Evolutionary conservation across 352 stramenopile genomes (phyloP).

Genomic region (Globisporangium recalcitrans): DNA sequence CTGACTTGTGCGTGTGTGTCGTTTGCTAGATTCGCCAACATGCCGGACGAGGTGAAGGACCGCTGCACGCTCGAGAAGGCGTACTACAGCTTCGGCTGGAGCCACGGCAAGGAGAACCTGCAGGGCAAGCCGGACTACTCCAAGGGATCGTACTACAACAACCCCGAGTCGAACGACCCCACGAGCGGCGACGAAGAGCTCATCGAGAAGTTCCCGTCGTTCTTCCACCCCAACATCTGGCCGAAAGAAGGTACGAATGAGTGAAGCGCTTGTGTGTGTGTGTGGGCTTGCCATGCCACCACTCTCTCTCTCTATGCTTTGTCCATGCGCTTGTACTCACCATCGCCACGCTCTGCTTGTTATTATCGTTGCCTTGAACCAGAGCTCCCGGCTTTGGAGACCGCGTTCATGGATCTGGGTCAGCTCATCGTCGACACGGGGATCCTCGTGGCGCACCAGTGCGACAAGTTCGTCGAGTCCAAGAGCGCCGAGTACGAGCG

Average conservation of each 20-base stretch:
- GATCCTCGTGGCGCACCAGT: slow-evolving; percentile 88
- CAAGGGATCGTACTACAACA: slow-evolving; percentile 97
- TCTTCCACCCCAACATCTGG: slow-evolving; percentile 94
- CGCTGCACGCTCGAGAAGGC: slow-evolving; percentile 82
- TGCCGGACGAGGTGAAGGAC: slow-evolving; percentile 74
- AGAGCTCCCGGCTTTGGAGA: slow-evolving; percentile 80
- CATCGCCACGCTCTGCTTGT: not conserved
- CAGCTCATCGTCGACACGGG: slow-evolving; percentile 91
- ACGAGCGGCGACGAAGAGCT: slow-evolving; percentile 69
- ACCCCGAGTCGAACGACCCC: slow-evolving; percentile 89
- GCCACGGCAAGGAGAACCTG: slow-evolving; percentile 94
- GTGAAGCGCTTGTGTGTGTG: slow-evolving; percentile 12
- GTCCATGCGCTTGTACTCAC: slow-evolving; percentile 9
- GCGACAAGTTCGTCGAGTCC: slow-evolving; percentile 85
- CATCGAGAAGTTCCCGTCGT: slow-evolving; percentile 81
- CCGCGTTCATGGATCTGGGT: slow-evolving; percentile 88
- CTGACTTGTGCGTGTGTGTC: not conserved
- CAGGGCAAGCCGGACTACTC: slow-evolving; percentile 90
- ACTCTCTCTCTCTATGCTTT: not conserved
- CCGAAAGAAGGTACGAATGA: slow-evolving; percentile 31
- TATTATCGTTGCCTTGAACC: not conserved
- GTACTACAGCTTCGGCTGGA: slow-evolving; percentile 95
- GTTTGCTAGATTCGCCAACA: slow-evolving; percentile 45
- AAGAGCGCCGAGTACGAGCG: slow-evolving; percentile 73
- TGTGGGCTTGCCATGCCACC: no score